Percentiles rank a stretch among this genome's conserved stretches.
These are phyloP conservation scores for Hypoxylon lienhwacheense DNA, from an alignment of 495 filamentous ascomycete genomes.

Conservation along the genomic window DNA sequence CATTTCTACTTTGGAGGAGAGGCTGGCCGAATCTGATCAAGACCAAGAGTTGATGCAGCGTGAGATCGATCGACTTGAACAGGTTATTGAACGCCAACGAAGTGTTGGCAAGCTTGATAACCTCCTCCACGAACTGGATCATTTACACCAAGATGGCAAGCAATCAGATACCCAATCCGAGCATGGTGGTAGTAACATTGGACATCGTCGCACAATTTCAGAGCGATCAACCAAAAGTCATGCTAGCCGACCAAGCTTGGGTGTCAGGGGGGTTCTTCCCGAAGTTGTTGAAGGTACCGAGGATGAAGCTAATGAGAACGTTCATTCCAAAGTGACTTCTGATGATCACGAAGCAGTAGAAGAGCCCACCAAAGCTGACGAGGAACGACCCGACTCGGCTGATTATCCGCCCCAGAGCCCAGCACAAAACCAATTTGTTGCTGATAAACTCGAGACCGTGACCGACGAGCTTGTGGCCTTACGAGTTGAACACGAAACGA, in stretches of 20 bases:
- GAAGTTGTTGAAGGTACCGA: constrained; percentile 49
- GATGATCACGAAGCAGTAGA: constrained; percentile 5
- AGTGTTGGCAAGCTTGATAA: constrained; percentile 94
- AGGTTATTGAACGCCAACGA: constrained; percentile 92
- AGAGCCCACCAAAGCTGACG: constrained; percentile 35
- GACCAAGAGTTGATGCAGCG: constrained; percentile 96
- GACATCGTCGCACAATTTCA: constrained; percentile 48
- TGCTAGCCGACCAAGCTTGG: constrained; percentile 52
- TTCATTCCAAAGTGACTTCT: constrained; percentile 2
- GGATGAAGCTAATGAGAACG: constrained; percentile 43
- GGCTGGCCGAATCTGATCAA: constrained; percentile 92
- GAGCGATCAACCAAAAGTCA: constrained; percentile 57
- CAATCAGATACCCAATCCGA: constrained; percentile 42
- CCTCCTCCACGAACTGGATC: constrained; percentile 85
- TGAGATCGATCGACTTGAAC: constrained; percentile 89
- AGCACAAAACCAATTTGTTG: constrained; percentile 80
- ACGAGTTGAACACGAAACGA: constrained; percentile 83
- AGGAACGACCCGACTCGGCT: constrained; percentile 10
- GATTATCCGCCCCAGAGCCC: constrained; percentile 64
- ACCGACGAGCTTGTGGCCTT: constrained; percentile 92
- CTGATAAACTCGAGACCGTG: constrained; percentile 89
- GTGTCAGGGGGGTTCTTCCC: constrained; percentile 55
- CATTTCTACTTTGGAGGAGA: constrained; percentile 94
- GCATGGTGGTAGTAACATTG: constrained; percentile 43
- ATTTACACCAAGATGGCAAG: constrained; percentile 66